Base-by-base conservation (phyloP, 1,139 yeast genomes). In the Protomyces inouyei region DNA sequence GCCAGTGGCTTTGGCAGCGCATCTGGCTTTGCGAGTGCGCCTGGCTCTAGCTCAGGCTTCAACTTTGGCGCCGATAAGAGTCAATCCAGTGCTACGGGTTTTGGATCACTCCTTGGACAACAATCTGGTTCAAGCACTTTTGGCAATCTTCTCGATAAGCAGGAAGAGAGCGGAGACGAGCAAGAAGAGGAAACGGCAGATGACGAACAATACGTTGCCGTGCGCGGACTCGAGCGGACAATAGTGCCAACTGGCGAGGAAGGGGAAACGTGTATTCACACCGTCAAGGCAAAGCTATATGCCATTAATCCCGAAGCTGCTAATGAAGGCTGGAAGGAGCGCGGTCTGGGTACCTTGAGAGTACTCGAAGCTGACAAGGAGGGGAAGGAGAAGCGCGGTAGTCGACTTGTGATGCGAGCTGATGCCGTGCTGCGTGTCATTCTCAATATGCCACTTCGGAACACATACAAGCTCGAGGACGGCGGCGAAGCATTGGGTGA, bases 281-380 rank as follows among this genome's bases (percentile, higher is more conserved):
- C 83, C 52, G 81, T 87, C 55, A 85, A 87, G 52, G 91, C 95
- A 14, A 90, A 92, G 73, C 77, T 93, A 21, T 95, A 91, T 73
- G 89, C 86, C 61, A 77, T 90, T 69, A 85, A 87, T 69, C 77
- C 92, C 51, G 69, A 68, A 10, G 32, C 14, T 9, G 32, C 57
- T 8, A 70, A 69, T 35, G 80, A 87, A 0, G 97, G 97, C 1
- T 95, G 99, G 98, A 93, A 88, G 74, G 98, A 95, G 75, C 83
- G 96, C 71, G 99, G 98, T 18, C 81, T 87, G 51, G 99, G 99
- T 1, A 82, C 85, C 3, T 77, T 95, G 18, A 96, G 89, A 74
- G 82, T 95, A 67, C 76, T 79, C n/a, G 71, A 73, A 28, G 71
- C 71, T 3, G 77, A 77, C 56, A 43, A 55, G 40, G 2, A 36